Percentiles rank a stretch among this genome's conserved stretches.
These are phyloP conservation scores for Cladosporium sp. DNA, from an alignment of 2,329 filamentous ascomycete genomes.

Conservation along the genomic window DNA sequence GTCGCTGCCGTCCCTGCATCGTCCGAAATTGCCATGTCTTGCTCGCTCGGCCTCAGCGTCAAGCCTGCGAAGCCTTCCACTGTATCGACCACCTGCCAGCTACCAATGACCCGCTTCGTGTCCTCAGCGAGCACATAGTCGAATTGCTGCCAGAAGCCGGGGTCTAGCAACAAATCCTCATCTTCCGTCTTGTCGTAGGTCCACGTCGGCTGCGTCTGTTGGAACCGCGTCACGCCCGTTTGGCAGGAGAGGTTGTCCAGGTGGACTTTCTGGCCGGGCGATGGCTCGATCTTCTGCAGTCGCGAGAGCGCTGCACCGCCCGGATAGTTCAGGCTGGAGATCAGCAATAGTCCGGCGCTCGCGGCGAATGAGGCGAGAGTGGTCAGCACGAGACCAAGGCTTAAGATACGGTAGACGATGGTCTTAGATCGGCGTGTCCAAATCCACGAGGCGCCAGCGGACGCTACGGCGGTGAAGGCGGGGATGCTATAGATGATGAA, in stretches of 20 bases:
- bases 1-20: constrained; percentile 6
- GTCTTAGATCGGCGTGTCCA: constrained; percentile 56
- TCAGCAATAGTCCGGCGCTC: constrained; percentile 62
- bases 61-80: constrained; percentile 49
- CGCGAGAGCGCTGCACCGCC: constrained; percentile 68
- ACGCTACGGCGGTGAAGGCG: constrained; percentile 68
- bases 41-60: constrained; percentile 36
- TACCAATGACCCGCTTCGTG: constrained; percentile 41
- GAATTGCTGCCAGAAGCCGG: constrained; percentile 52
- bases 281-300: constrained; percentile 31
- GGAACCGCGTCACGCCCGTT: constrained; percentile 56
- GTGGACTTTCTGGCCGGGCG: constrained; percentile 36
- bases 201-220: constrained; percentile 44
- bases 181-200: constrained; percentile 56
- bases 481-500: constrained; percentile 90
- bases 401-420: constrained; percentile 48
- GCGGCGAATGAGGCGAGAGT: constrained; percentile 54
- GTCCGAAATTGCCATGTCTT: constrained; percentile 12
- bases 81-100: constrained; percentile 47
- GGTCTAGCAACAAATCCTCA: constrained; percentile 39
- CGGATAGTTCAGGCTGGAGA: constrained; percentile 89
- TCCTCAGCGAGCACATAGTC: constrained; percentile 54
- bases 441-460: constrained; percentile 65
- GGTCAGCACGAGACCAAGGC: constrained; percentile 52
- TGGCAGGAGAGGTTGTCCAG: constrained; percentile 58